These are phyloP conservation scores for Cercospora sojina DNA, from an alignment of 2,329 filamentous ascomycete species.

Conservation along the genomic window DNA sequence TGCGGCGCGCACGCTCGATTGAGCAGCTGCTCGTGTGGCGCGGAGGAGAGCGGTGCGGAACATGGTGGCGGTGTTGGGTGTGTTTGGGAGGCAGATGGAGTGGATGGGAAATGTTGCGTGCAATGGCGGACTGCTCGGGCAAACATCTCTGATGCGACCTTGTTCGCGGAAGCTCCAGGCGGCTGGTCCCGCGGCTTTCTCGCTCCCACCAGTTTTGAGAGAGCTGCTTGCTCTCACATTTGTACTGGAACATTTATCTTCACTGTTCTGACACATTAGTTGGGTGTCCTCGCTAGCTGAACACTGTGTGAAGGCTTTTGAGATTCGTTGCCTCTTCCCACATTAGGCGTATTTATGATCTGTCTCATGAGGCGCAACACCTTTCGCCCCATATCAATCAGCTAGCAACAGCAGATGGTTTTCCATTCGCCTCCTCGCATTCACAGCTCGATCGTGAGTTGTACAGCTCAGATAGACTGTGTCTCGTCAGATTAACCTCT, in stretches of 20 bases:
- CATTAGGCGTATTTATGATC: not conserved
- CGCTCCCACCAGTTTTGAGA: not conserved
- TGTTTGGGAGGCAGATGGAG: not conserved
- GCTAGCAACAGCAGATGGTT: too few species aligned
- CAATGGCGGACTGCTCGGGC: not conserved
- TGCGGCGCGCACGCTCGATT: conserved; percentile 50
- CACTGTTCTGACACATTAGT: not conserved
- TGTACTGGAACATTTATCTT: not conserved
- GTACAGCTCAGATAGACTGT: too few species aligned
- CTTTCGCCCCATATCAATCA: too few species aligned
- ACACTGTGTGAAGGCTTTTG: not conserved
- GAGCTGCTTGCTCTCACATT: not conserved
- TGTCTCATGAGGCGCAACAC: not conserved
- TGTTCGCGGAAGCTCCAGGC: not conserved
- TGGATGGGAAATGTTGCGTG: not conserved
- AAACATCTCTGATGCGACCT: conserved; percentile 5
- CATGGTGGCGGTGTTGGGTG: conserved; percentile 59
- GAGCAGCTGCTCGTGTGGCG: conserved; percentile 60
- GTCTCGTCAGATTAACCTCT: too few species aligned
- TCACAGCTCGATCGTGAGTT: too few species aligned
- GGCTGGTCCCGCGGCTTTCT: not conserved
- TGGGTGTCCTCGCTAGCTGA: not conserved
- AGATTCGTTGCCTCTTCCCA: too few species aligned
- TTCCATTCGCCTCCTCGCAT: too few species aligned
- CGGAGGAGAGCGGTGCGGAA: conserved; percentile 85